Percentiles rank a stretch among this genome's conserved stretches.
Conservation (phyloP, 1,284 basidiomycete species). For the Abortiporus biennis region DNA sequence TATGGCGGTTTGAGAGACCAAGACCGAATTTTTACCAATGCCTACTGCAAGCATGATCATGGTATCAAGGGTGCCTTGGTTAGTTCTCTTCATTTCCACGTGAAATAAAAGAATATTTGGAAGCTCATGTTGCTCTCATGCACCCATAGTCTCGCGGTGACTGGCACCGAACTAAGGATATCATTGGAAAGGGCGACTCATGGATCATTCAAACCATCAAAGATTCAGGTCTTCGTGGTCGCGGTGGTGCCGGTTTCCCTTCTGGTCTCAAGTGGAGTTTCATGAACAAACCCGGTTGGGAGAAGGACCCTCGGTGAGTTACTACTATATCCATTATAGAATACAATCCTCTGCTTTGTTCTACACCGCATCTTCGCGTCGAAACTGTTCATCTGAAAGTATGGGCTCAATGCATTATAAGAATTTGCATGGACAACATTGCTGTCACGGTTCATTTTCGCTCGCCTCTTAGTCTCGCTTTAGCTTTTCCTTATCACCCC, state of each 20-base stretch:
- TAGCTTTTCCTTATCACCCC: no score
- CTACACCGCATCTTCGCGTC: no score
- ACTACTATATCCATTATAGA: background rate
- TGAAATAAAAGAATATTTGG: no score
- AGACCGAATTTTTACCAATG: slow-evolving; percentile 91
- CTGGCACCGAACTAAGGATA: slow-evolving; percentile 98
- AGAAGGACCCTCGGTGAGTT: slow-evolving; percentile 81
- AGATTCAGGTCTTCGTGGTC: slow-evolving; percentile 91
- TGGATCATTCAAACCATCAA: slow-evolving; percentile 98
- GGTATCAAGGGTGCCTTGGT: slow-evolving; percentile 87
- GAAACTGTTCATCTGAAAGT: no score
- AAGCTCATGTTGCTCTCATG: no score
- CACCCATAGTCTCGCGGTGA: slow-evolving; percentile 76
- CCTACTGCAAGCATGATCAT: slow-evolving; percentile 80
- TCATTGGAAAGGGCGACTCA: slow-evolving; percentile 90
- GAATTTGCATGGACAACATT: no score
- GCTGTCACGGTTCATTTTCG: no score
- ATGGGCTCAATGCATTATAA: no score
- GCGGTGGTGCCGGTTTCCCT: slow-evolving; percentile 97
- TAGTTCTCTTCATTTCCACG: slow-evolving; percentile 10
- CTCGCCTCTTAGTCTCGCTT: no score
- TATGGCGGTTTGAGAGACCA: slow-evolving; percentile 93
- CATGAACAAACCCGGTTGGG: slow-evolving; percentile 99
- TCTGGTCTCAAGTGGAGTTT: slow-evolving; percentile 98
- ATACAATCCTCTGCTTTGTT: no score